Evolutionary conservation across 2,329 filamentous ascomycete species (phyloP).

Genomic region (Pestalotiopsis sp.): DNA sequence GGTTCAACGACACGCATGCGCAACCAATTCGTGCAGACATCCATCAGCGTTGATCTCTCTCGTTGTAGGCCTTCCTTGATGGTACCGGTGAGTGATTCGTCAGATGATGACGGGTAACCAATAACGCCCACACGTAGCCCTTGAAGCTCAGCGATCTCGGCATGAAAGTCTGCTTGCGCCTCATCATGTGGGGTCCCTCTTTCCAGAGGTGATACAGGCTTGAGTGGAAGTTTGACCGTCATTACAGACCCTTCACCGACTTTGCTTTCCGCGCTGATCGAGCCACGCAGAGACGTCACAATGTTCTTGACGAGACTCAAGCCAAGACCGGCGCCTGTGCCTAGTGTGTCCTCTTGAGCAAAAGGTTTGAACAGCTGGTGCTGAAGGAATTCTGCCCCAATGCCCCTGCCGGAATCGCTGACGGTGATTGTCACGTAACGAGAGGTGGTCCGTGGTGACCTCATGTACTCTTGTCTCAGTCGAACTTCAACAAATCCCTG

Average conservation of each 20-base stretch:
- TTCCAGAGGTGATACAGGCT: neutral
- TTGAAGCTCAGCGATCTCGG: neutral
- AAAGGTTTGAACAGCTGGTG: conserved; percentile 65
- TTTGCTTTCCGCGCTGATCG: conserved; percentile 19
- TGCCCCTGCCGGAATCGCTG: conserved; percentile 66
- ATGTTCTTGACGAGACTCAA: conserved; percentile 66
- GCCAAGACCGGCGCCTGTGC: conserved; percentile 64
- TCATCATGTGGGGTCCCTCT: neutral
- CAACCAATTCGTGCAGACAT: neutral
- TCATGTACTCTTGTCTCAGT: conserved; percentile 15
- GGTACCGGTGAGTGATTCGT: neutral
- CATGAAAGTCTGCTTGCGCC: neutral
- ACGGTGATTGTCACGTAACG: conserved; percentile 9
- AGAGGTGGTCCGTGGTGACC: conserved; percentile 6
- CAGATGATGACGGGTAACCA: neutral
- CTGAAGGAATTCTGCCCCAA: conserved; percentile 62
- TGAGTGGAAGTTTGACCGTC: conserved; percentile 22
- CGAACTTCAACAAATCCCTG: conserved; percentile 30
- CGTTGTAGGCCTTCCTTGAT: neutral
- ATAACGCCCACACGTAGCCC: neutral
- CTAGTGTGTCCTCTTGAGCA: conserved; percentile 61
- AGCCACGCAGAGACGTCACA: conserved; percentile 24
- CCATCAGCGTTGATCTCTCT: neutral
- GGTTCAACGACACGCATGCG: neutral
- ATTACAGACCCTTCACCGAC: conserved; percentile 32